A percentile compares a stretch with the other conserved stretches of the same genome.
phyloP scores from a whole-genome alignment of 495 filamentous ascomycete genomes.

The Penicillium fimorum region DNA sequence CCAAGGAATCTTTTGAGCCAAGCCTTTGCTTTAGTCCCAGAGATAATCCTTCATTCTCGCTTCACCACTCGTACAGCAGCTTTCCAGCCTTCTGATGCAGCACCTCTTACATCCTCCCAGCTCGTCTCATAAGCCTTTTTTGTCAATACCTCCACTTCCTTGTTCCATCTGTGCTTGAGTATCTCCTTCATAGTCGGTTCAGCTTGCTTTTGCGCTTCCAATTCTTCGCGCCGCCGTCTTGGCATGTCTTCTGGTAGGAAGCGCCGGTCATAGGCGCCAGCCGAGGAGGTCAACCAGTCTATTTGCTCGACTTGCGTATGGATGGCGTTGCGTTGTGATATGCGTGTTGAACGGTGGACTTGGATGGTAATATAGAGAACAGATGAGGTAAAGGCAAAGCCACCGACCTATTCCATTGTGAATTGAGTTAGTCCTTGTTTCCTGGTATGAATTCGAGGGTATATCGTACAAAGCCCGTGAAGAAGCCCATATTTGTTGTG shows the following conservation, averaged over 20 bases:
- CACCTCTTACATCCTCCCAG: constrained; percentile 59
- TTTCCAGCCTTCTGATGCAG: constrained; percentile 35
- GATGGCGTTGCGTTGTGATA: constrained; percentile 66
- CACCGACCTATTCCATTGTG: constrained; percentile 54
- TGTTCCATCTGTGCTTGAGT: constrained; percentile 78
- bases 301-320: constrained; percentile 66
- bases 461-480: constrained; percentile 78
- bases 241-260: constrained; percentile 32
- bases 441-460: neutral
- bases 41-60: constrained; percentile 27
- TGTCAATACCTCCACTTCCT: constrained; percentile 67
- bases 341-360: constrained; percentile 69
- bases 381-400: constrained; percentile 80
- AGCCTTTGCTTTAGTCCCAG: neutral
- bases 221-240: constrained; percentile 30
- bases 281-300: constrained; percentile 52
- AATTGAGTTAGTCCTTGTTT: neutral
- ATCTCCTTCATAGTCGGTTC: constrained; percentile 57
- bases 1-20: neutral
- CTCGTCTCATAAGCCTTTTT: constrained; percentile 64
- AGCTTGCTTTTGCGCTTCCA: constrained; percentile 20
- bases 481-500: constrained; percentile 63
- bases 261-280: constrained; percentile 43
- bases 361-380: constrained; percentile 76
- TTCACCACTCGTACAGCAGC: constrained; percentile 33